These are phyloP conservation scores for Halteria grandinella DNA, from an alignment of 73 alveolate species.

Conservation along the genomic window DNA sequence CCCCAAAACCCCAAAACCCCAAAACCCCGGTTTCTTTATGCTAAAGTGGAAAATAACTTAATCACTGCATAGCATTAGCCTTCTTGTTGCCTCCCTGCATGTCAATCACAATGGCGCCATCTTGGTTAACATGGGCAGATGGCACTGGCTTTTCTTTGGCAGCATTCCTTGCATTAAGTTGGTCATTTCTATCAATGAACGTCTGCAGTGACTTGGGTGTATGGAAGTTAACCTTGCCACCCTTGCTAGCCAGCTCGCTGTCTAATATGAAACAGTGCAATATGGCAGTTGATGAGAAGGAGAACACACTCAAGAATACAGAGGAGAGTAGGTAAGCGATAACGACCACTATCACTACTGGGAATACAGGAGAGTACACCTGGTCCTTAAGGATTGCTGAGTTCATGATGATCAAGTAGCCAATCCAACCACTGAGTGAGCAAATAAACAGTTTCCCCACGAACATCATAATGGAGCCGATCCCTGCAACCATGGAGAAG, in stretches of 20 bases:
- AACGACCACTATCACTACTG: constrained; percentile 77
- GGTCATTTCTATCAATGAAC: constrained; percentile 42
- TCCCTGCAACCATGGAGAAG: constrained; percentile 80
- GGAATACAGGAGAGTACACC: constrained; percentile 88
- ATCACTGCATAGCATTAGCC: no score
- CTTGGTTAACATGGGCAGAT: no score
- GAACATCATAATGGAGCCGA: constrained; percentile 86
- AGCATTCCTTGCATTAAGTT: neutral
- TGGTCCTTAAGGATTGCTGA: constrained; percentile 77
- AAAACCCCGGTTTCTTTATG: no score
- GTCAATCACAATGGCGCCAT: no score
- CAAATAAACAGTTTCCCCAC: constrained; percentile 93
- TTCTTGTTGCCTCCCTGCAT: no score
- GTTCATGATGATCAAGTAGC: constrained; percentile 84
- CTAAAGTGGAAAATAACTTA: no score
- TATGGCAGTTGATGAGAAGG: constrained; percentile 93
- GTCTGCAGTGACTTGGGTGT: constrained; percentile 58
- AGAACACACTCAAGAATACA: constrained; percentile 87
- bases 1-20: no score
- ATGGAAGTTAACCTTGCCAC: no score
- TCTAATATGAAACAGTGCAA: constrained; percentile 90
- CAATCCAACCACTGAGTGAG: constrained; percentile 77
- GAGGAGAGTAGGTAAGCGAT: constrained; percentile 86
- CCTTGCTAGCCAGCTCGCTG: constrained; percentile 82
- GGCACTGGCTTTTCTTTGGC: no score